Evolutionary conservation across 2,329 filamentous ascomycete genomes (phyloP).

Genomic region (Claviceps capensis): DNA sequence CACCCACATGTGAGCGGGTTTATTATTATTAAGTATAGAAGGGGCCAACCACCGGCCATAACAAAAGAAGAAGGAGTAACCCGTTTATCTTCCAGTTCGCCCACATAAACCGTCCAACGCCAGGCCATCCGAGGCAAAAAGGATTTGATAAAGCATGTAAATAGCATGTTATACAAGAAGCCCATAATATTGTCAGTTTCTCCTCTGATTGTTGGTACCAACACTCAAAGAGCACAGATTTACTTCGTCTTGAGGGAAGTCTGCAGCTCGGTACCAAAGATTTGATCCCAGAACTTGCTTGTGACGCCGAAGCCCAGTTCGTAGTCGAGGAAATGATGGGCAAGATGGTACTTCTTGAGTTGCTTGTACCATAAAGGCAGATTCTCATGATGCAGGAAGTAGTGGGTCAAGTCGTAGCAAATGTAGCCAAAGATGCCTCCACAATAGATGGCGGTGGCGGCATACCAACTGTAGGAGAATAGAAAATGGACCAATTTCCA

Average conservation of each 20-base stretch:
- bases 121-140: slow-evolving; percentile 3
- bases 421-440: slow-evolving; percentile 93
- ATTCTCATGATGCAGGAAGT: slow-evolving; percentile 93
- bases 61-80: background rate
- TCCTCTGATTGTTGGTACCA: too few relatives aligned
- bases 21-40: background rate
- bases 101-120: slow-evolving; percentile 2
- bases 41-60: background rate
- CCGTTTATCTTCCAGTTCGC: slow-evolving; percentile 1
- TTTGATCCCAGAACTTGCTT: slow-evolving; percentile 83
- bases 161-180: slow-evolving; percentile 4
- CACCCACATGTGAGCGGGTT: background rate
- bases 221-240: background rate
- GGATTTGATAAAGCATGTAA: slow-evolving; percentile 5
- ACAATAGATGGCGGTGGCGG: slow-evolving; percentile 64
- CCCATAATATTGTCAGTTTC: background rate
- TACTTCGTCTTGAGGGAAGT: slow-evolving; percentile 21
- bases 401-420: slow-evolving; percentile 94
- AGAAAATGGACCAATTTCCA: slow-evolving; percentile 78
- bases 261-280: slow-evolving; percentile 78
- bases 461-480: slow-evolving; percentile 76
- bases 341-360: slow-evolving; percentile 94
- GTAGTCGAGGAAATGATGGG: slow-evolving; percentile 96
- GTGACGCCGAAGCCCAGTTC: slow-evolving; percentile 96
- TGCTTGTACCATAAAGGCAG: slow-evolving; percentile 80